Conservation (phyloP, 768 basidiomycete species). For the Mycena galericulata region DNA sequence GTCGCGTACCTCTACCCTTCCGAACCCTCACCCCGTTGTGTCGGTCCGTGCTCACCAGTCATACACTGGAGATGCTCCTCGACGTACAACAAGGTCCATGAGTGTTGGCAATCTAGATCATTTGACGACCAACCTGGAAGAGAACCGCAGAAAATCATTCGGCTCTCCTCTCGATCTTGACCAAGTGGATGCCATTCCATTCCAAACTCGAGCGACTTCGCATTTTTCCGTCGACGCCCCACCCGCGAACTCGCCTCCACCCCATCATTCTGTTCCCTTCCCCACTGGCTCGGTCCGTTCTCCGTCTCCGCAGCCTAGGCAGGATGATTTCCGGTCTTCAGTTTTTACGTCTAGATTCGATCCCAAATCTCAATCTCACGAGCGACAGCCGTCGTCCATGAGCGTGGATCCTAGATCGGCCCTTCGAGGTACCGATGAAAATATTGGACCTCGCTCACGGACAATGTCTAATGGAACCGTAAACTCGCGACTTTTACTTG, state of each 20-base stretch:
- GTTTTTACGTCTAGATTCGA: conserved; percentile 34
- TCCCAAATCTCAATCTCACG: conserved; percentile 46
- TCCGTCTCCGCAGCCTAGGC: conserved; percentile 57
- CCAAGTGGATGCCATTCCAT: conserved; percentile 55
- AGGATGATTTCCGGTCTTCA: conserved; percentile 43
- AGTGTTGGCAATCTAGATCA: conserved; percentile 75
- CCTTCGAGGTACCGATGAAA: conserved; percentile 55
- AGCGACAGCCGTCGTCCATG: conserved; percentile 61
- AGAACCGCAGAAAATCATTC: conserved; percentile 66
- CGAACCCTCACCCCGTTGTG: conserved; percentile 47
- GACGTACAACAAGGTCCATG: conserved; percentile 65
- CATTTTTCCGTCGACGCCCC: conserved; percentile 60
- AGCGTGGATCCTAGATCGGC: conserved; percentile 61
- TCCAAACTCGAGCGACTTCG: conserved; percentile 62
- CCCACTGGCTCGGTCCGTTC: conserved; percentile 67
- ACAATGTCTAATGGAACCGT: conserved; percentile 59
- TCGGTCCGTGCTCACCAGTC: conserved; percentile 59
- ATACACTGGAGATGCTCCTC: conserved; percentile 50
- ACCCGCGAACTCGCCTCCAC: conserved; percentile 48
- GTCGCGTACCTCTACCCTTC: conserved; percentile 49
- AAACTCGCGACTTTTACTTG: conserved; percentile 51
- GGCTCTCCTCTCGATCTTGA: conserved; percentile 68
- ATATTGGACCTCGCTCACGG: conserved; percentile 47
- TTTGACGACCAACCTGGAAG: conserved; percentile 36
- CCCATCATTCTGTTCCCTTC: conserved; percentile 67